Evolutionary conservation across 192 early-diverging fungal genomes (phyloP).

Genomic region (Chytriomyces sp.): DNA sequence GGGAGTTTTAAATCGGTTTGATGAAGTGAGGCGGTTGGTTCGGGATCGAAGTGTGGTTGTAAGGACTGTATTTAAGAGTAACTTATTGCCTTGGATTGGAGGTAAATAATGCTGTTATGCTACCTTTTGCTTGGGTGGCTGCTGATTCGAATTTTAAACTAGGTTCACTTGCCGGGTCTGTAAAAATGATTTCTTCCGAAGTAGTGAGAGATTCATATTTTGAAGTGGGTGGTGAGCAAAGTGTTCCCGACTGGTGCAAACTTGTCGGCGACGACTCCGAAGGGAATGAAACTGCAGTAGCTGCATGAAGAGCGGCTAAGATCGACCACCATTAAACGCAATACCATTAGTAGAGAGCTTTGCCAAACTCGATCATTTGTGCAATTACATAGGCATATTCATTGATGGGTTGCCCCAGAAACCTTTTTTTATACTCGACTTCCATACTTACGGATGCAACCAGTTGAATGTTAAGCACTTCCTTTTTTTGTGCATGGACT

Average conservation of each 20-base stretch:
- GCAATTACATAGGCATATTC: too few relatives aligned
- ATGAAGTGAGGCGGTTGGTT: slow-evolving; percentile 49
- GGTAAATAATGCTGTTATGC: slow-evolving; percentile 39
- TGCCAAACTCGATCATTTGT: too few relatives aligned
- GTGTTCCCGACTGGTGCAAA: slow-evolving; percentile 21
- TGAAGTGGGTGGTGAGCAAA: neutral
- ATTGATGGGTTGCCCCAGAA: too few relatives aligned
- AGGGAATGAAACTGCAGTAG: too few relatives aligned
- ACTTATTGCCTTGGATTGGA: slow-evolving; percentile 82
- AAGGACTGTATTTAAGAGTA: slow-evolving; percentile 65
- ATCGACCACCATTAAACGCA: too few relatives aligned
- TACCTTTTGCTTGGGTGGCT: neutral
- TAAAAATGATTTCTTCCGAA: slow-evolving; percentile 76
- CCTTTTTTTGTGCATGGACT: too few relatives aligned
- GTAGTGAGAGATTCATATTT: slow-evolving; percentile 68
- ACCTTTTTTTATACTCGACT: too few relatives aligned
- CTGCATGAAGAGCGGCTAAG: too few relatives aligned
- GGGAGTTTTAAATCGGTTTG: slow-evolving; percentile 60
- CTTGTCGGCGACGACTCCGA: neutral
- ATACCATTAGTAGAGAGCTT: too few relatives aligned
- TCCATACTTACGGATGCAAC: too few relatives aligned
- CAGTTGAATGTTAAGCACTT: too few relatives aligned
- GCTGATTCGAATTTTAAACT: too few relatives aligned
- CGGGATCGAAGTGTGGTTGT: slow-evolving; percentile 15
- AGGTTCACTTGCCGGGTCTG: slow-evolving; percentile 76